Evolutionary conservation across 192 early-diverging fungal genomes (phyloP).

Genomic region (Rhizophagus clarus): DNA sequence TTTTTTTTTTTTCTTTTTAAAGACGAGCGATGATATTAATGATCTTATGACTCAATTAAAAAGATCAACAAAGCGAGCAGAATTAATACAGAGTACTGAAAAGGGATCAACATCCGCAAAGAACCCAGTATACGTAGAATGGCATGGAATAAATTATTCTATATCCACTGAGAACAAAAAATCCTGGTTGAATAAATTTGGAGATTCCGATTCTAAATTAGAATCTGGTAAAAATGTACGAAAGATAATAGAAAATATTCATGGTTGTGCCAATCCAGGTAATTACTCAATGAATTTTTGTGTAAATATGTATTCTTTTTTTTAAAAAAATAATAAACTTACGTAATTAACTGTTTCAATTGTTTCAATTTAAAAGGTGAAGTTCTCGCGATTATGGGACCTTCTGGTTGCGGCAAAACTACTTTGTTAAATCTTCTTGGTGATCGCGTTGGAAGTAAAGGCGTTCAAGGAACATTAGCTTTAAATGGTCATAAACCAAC

Average conservation of each 20-base stretch:
- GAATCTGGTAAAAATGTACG: neutral
- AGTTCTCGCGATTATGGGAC: constrained; percentile 67
- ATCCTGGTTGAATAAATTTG: neutral
- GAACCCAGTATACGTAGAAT: constrained; percentile 15
- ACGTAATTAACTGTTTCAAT: too few species aligned
- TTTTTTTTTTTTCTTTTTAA: too few species aligned
- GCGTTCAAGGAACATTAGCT: constrained; percentile 33
- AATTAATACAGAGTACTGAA: constrained; percentile 7
- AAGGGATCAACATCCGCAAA: neutral
- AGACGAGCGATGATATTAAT: too few species aligned
- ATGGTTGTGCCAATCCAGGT: constrained; percentile 28
- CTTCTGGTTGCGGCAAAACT: constrained; percentile 61
- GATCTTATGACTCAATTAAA: too few species aligned
- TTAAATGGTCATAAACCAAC: constrained; percentile 13
- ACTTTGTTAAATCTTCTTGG: constrained; percentile 65
- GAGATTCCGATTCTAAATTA: neutral
- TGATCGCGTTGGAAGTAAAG: constrained; percentile 48
- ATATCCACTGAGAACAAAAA: neutral
- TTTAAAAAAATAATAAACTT: neutral
- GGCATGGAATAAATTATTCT: constrained; percentile 8
- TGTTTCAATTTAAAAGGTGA: neutral
- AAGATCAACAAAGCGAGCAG: neutral
- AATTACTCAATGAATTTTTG: neutral
- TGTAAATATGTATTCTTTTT: too few species aligned
- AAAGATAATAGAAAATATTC: constrained; percentile 26